Conservation (phyloP, 495 filamentous ascomycete species). For the Hamigera avellanea region DNA sequence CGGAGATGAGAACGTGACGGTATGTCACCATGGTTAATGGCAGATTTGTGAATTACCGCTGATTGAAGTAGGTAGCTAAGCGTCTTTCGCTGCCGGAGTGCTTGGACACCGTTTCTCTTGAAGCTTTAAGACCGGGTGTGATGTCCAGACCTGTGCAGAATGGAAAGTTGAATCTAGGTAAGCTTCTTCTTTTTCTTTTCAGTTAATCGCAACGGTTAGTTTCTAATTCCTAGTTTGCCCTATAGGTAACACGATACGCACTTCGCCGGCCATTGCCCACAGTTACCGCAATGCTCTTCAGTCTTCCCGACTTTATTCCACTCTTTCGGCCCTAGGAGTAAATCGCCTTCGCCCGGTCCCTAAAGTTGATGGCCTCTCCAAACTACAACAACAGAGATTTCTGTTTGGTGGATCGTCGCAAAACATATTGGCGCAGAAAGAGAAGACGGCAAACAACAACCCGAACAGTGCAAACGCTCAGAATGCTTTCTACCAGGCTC, state of each 20-base stretch:
- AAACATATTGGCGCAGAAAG: constrained; percentile 55
- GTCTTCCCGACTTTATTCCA: constrained; percentile 25
- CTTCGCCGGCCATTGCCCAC: constrained; percentile 11
- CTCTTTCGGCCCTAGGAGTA: constrained; percentile 19
- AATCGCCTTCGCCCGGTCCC: constrained; percentile 12
- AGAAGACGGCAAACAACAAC: constrained; percentile 86
- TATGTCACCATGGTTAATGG: constrained; percentile 11
- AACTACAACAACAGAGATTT: constrained; percentile 32
- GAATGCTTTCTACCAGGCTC: constrained; percentile 83
- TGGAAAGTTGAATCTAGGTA: background rate
- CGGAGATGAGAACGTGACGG: constrained; percentile 5
- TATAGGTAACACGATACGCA: constrained; percentile 8
- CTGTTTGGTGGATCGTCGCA: constrained; percentile 46
- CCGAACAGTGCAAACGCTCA: constrained; percentile 76
- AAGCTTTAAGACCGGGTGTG: constrained; percentile 13
- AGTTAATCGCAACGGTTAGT: no score
- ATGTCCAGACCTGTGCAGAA: constrained; percentile 9
- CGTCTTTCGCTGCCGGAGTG: constrained; percentile 16
- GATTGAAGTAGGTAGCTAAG: constrained; percentile 3
- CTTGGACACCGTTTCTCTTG: constrained; percentile 16
- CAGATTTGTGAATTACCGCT: no score
- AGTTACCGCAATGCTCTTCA: constrained; percentile 7
- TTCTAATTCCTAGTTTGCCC: background rate
- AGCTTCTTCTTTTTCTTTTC: background rate
- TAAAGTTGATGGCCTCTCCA: constrained; percentile 13